phyloP scores from a whole-genome alignment of 495 filamentous ascomycete species.

The Hypoxylon crocopeplum region DNA sequence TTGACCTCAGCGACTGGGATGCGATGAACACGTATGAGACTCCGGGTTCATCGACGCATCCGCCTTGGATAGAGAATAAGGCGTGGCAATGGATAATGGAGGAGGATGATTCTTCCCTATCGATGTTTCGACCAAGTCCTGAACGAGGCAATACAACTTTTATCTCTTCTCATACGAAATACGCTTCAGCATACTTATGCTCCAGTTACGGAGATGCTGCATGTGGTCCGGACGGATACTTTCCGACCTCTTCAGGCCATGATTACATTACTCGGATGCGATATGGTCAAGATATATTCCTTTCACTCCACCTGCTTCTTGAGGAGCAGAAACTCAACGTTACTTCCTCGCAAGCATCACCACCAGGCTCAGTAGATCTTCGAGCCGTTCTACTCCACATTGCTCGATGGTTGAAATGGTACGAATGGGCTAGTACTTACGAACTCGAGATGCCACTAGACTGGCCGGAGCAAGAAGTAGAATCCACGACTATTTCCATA shows the following conservation, averaged over 20 bases:
- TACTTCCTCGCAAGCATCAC: constrained; percentile 61
- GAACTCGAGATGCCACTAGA: constrained; percentile 58
- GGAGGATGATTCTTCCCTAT: constrained; percentile 47
- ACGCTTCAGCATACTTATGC: constrained; percentile 56
- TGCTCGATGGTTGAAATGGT: constrained; percentile 84
- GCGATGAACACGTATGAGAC: constrained; percentile 46
- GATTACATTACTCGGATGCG: constrained; percentile 61
- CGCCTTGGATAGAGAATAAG: constrained; percentile 69
- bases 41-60: constrained; percentile 59
- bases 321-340: constrained; percentile 90
- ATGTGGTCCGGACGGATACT: constrained; percentile 61
- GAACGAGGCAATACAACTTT: constrained; percentile 45
- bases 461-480: constrained; percentile 59
- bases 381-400: constrained; percentile 79
- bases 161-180: constrained; percentile 49
- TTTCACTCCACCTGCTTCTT: constrained; percentile 80
- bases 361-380: constrained; percentile 60
- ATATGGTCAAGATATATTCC: constrained; percentile 70
- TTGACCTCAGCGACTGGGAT: constrained; percentile 47
- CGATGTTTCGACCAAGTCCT: constrained; percentile 31
- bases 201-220: constrained; percentile 59
- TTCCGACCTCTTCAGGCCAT: constrained; percentile 65
- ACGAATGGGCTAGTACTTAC: constrained; percentile 74
- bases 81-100: constrained; percentile 80
- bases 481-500: constrained; percentile 19